Evolutionary conservation across 495 filamentous ascomycete genomes (phyloP).

Genomic region (Hypoxylon trugodes): DNA sequence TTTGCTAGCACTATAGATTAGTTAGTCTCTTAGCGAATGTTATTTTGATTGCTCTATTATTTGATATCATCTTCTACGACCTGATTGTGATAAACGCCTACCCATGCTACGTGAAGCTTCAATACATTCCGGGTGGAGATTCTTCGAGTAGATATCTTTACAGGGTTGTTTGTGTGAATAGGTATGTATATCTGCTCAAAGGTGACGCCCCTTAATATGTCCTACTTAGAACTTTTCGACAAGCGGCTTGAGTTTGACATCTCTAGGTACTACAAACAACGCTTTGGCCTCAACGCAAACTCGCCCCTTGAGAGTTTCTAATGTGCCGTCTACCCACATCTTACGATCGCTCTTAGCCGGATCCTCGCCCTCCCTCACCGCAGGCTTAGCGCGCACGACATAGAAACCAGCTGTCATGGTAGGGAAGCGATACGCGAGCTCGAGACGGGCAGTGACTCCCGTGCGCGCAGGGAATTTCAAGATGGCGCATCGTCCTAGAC

Average conservation of each 20-base stretch:
- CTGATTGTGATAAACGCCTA: slow-evolving; percentile 1
- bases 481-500: slow-evolving; percentile 62
- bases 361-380: slow-evolving; percentile 47
- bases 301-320: slow-evolving; percentile 62
- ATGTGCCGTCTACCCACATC: slow-evolving; percentile 64
- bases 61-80: slow-evolving; percentile 19
- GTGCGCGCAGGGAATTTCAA: slow-evolving; percentile 50
- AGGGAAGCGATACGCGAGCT: slow-evolving; percentile 68
- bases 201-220: too few relatives aligned
- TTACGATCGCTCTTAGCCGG: slow-evolving; percentile 65
- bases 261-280: slow-evolving; percentile 70
- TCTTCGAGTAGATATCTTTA: too few relatives aligned
- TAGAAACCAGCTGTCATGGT: slow-evolving; percentile 69
- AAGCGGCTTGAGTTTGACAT: slow-evolving; percentile 54
- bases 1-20: slow-evolving; percentile 5
- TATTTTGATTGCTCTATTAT: slow-evolving; percentile 1
- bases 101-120: background rate
- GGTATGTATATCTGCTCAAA: too few relatives aligned
- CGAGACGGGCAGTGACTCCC: slow-evolving; percentile 71
- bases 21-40: background rate
- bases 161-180: too few relatives aligned
- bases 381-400: slow-evolving; percentile 62
- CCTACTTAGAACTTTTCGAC: slow-evolving; percentile 52
- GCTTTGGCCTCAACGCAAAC: slow-evolving; percentile 65
- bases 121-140: background rate